These are phyloP conservation scores for Entomortierella lignicola DNA, from an alignment of 192 early-diverging fungal species.

Conservation along the genomic window DNA sequence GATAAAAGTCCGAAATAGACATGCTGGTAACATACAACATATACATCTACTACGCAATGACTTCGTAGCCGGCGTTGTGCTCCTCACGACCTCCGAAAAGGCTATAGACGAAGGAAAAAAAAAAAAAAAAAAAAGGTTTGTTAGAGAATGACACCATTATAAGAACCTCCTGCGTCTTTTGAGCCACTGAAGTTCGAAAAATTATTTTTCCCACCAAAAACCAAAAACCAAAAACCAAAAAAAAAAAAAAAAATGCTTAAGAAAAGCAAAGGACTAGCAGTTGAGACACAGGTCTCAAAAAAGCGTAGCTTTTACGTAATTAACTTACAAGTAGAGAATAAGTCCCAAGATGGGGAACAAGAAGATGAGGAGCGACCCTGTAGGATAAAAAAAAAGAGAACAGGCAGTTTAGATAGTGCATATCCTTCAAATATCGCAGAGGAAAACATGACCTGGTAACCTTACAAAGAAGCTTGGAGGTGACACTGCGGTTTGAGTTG, in stretches of 20 bases:
- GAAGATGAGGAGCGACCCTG: constrained; percentile 68
- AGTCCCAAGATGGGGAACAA: constrained; percentile 71
- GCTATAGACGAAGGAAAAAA: not conserved
- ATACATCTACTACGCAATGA: constrained; percentile 13
- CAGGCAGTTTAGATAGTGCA: not conserved
- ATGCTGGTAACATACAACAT: no score
- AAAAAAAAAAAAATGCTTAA: not conserved
- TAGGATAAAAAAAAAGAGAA: not conserved
- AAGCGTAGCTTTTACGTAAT: not conserved
- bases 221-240: no score
- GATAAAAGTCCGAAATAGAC: no score
- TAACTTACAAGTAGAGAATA: constrained; percentile 70
- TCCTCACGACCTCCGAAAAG: constrained; percentile 44
- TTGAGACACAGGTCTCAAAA: no score
- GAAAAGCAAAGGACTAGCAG: no score
- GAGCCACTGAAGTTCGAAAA: no score
- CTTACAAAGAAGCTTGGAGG: constrained; percentile 62
- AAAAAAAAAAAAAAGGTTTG: not conserved
- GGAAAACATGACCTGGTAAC: no score
- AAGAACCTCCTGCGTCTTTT: not conserved
- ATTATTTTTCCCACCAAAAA: constrained; percentile 10
- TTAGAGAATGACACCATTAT: constrained; percentile 1
- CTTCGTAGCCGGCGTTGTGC: constrained; percentile 35
- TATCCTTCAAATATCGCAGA: not conserved
- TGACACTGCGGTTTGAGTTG: constrained; percentile 60